These are phyloP conservation scores for Phytophthora brassicae DNA, from an alignment of 352 stramenopile genomes.

Conservation along the genomic window DNA sequence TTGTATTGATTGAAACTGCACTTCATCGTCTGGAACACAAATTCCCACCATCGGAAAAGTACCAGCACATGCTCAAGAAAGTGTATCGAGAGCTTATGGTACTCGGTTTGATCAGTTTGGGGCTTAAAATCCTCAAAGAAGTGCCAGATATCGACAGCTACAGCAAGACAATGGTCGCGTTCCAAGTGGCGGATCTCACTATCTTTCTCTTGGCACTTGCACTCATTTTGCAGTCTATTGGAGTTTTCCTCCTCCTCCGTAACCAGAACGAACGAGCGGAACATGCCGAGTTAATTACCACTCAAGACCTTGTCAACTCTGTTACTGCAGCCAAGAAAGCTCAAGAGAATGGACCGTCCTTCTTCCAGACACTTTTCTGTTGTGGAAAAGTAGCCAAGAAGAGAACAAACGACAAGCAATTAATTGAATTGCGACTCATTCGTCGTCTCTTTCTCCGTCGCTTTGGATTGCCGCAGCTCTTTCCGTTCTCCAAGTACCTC, in stretches of 20 bases:
- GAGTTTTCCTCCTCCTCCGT: conserved; percentile 44
- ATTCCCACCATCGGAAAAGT: conserved; percentile 53
- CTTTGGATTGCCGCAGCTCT: conserved; percentile 47
- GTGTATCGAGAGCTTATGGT: conserved; percentile 63
- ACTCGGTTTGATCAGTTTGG: conserved; percentile 54
- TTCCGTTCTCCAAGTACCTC: conserved; percentile 77
- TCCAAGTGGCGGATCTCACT: conserved; percentile 57
- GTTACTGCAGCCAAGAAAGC: conserved; percentile 2
- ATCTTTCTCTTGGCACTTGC: conserved; percentile 54
- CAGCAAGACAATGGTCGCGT: conserved; percentile 43
- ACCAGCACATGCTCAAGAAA: conserved; percentile 71
- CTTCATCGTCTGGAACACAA: conserved; percentile 52
- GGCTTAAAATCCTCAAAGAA: conserved; percentile 55
- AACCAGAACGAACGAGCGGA: conserved; percentile 45
- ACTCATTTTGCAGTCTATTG: conserved; percentile 50
- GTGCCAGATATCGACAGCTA: conserved; percentile 33
- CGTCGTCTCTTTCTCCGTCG: conserved; percentile 42
- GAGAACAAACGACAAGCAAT: conserved; percentile 14
- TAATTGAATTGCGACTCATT: conserved; percentile 40
- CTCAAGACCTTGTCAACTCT: conserved; percentile 31
- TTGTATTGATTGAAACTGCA: conserved; percentile 51
- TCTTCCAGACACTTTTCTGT: conserved; percentile 20
- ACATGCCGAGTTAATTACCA: conserved; percentile 43
- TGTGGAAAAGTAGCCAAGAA: conserved; percentile 19
- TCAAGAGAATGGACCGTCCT: conserved; percentile 4